Evolutionary conservation across 2,329 filamentous ascomycete species (phyloP).

Genomic region (Phoma sp.): DNA sequence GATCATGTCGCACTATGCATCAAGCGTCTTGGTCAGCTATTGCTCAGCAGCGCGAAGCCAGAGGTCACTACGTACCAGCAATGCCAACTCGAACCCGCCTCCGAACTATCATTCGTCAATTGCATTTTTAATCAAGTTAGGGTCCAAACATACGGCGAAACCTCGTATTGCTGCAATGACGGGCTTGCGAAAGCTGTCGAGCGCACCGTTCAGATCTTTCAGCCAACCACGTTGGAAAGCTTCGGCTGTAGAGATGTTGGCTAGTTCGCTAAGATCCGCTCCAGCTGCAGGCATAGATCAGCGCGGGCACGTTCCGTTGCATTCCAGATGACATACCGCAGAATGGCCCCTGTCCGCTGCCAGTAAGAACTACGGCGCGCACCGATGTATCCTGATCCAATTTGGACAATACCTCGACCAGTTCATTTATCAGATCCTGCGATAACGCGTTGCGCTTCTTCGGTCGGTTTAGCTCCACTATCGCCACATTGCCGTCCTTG

Average conservation of each 20-base stretch:
- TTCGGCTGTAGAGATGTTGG: slow-evolving; percentile 80
- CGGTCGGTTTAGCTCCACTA: slow-evolving; percentile 63
- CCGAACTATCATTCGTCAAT: slow-evolving; percentile 62
- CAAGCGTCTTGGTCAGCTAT: slow-evolving; percentile 10
- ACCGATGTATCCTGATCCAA: slow-evolving; percentile 28
- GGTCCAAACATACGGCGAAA: slow-evolving; percentile 64
- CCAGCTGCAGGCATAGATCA: slow-evolving; percentile 64
- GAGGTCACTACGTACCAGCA: slow-evolving; percentile 69
- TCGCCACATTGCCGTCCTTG: slow-evolving; percentile 50
- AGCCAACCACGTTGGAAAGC: slow-evolving; percentile 91
- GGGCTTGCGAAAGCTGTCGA: slow-evolving; percentile 84
- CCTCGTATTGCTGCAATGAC: slow-evolving; percentile 92
- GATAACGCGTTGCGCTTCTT: slow-evolving; percentile 68
- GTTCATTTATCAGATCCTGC: slow-evolving; percentile 55
- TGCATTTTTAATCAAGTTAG: background rate
- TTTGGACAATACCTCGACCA: slow-evolving; percentile 35
- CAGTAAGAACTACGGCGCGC: slow-evolving; percentile 69
- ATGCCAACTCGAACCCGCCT: slow-evolving; percentile 90
- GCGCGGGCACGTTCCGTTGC: background rate
- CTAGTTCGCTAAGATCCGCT: slow-evolving; percentile 98
- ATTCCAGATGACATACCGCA: slow-evolving; percentile 58
- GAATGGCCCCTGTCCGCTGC: slow-evolving; percentile 79
- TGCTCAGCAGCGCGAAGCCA: slow-evolving; percentile 45
- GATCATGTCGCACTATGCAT: slow-evolving; percentile 70
- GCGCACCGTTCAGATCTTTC: slow-evolving; percentile 85